Conservation (phyloP, 768 basidiomycete species). For the Trametes cingulata region DNA sequence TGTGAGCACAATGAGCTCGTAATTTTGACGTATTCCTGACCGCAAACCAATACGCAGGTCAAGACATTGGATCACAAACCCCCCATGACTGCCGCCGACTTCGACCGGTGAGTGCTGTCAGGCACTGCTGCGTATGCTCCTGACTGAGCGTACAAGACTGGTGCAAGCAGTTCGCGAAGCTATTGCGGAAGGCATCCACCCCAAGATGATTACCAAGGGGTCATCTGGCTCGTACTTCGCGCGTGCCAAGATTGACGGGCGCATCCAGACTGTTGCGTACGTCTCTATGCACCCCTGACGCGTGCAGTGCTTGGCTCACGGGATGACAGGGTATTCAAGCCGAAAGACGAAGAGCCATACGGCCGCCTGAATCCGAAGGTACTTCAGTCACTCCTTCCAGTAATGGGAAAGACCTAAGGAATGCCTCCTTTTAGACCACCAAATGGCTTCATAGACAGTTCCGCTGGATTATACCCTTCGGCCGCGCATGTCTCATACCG, state of each 20-base stretch:
- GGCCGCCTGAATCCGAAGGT: constrained; percentile 87
- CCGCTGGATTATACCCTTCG: constrained; percentile 89
- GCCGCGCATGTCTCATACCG: constrained; percentile 85
- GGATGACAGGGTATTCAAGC: constrained; percentile 76
- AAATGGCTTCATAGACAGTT: constrained; percentile 91
- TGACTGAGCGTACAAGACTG: constrained; percentile 42
- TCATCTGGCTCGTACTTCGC: constrained; percentile 92
- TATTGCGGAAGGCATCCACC: constrained; percentile 77
- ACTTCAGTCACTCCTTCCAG: background rate
- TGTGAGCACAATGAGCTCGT: constrained; percentile 33
- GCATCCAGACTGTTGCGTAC: constrained; percentile 74
- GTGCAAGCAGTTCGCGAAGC: constrained; percentile 67
- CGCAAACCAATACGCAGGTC: constrained; percentile 39
- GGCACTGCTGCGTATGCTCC: background rate
- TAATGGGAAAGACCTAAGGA: background rate
- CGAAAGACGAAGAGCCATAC: constrained; percentile 90
- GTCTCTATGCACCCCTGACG: background rate
- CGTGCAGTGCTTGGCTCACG: background rate
- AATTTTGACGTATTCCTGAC: background rate
- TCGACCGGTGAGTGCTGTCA: constrained; percentile 57
- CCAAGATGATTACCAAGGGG: constrained; percentile 89
- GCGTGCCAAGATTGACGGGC: constrained; percentile 75
- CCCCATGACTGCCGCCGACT: constrained; percentile 74
- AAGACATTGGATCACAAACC: constrained; percentile 83
- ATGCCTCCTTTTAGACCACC: constrained; percentile 54